phyloP scores from a whole-genome alignment of 768 basidiomycete species.

The Auricularia auricula-judae region DNA sequence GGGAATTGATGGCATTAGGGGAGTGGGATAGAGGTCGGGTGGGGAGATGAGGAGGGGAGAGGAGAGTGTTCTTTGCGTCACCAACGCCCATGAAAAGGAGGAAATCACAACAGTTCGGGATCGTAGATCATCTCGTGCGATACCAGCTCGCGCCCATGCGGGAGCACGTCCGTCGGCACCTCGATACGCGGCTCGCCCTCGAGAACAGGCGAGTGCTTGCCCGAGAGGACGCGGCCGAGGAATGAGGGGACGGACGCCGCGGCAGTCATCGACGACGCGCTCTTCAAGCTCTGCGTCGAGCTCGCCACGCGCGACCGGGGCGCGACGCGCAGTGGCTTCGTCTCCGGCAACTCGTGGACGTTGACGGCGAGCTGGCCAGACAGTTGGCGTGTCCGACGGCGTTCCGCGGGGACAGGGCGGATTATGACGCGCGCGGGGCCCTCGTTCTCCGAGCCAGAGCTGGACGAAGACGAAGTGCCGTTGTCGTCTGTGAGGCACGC shows the following conservation, averaged over 20 bases:
- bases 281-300: background rate
- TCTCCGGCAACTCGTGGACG: background rate
- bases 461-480: slow-evolving; percentile 43
- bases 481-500: slow-evolving; percentile 55
- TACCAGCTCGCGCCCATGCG: background rate
- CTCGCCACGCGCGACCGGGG: background rate
- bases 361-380: background rate
- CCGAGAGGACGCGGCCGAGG: background rate
- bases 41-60: background rate
- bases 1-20: background rate
- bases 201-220: background rate
- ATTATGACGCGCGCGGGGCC: slow-evolving; percentile 37
- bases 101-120: background rate
- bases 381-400: background rate
- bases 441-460: slow-evolving; percentile 35
- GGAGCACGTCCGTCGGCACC: background rate
- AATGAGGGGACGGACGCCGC: background rate
- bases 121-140: background rate
- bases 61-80: background rate
- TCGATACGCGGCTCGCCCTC: background rate
- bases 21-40: background rate
- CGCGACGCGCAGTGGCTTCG: slow-evolving; percentile 4
- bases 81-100: background rate
- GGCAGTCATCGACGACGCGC: background rate
- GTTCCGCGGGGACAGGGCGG: slow-evolving; percentile 32